Base-by-base conservation (phyloP, 768 basidiomycete genomes). In the Mycena alexandri region DNA sequence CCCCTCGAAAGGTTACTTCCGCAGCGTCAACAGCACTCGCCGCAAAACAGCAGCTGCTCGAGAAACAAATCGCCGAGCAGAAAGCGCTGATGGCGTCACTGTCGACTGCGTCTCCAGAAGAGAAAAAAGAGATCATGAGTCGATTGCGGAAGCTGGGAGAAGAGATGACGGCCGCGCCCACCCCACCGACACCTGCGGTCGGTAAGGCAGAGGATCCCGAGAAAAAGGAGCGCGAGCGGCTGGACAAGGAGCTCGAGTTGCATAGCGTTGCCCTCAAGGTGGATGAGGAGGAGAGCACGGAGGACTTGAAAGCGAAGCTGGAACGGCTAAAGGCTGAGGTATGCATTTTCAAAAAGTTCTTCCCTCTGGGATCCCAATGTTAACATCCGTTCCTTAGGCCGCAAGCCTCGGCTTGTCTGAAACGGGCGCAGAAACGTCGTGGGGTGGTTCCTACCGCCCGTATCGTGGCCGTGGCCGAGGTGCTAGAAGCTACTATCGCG, bases 51-150 rank as follows among this genome's bases (percentile, higher is more conserved):
- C 87, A 90, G 66, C 81, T 90, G 43, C 79, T 94, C 22, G 93
- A 95, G 70, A 87, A 91, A 75, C 92, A 93, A 73, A 95, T 98
- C 65, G 85, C 89, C 0, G 94, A 96, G 79, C 96, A 97, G 79
- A 97, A 96, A 77, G 82, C 88, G 1, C 81, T 98, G 63, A 92
- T 98, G 89, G 85, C 84, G 9, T 86, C 87, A 38, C 79, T 97
- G 16, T 78, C 82, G 25, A 86, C 86, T 6, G 89, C 91, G 10
- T 84, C 89, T 12, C 74, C 84, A 0, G 87, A 91, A 61, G 92
- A 93, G 80, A 96, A 93, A 82, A 91, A 93, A 78, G 83, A 82
- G 44, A 90, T 97, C 55, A 90, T 96, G 87, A 83, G 84, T 2
- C 85, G 89, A 63, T 76, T 97, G 61, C 87, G 92, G 69, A 90